Conservation (phyloP, 2,329 filamentous ascomycete species). For the Hirsutella minnesotensis region DNA sequence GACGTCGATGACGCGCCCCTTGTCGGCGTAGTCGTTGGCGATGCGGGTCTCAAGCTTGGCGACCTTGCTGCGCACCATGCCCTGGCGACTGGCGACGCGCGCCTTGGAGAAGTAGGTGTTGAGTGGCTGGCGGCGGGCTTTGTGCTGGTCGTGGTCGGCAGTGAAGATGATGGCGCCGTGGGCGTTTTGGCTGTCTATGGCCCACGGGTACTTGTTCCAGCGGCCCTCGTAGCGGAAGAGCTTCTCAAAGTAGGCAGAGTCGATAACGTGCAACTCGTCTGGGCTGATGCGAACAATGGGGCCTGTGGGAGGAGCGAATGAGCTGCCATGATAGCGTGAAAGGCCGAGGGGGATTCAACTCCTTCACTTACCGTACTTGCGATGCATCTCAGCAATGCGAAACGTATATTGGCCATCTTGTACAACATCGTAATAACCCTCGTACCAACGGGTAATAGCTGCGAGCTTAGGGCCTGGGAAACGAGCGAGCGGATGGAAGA, state of each 20-base stretch:
- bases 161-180: conserved; percentile 7
- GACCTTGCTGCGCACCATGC: neutral
- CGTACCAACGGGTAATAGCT: conserved; percentile 7
- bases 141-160: conserved; percentile 8
- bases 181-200: no score
- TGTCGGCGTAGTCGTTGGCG: neutral
- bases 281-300: no score
- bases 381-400: conserved; percentile 13
- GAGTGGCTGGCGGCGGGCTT: conserved; percentile 3
- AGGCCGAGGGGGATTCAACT: no score
- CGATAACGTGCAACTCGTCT: no score
- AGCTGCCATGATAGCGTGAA: no score
- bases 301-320: no score
- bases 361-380: conserved; percentile 18
- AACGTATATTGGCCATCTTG: conserved; percentile 8
- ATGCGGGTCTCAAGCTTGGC: neutral
- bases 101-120: neutral
- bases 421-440: conserved; percentile 12
- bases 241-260: no score
- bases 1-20: neutral
- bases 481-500: conserved; percentile 6
- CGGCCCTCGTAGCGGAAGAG: no score
- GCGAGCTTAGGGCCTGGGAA: conserved; percentile 12
- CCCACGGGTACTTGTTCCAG: no score
- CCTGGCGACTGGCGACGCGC: neutral